Conservation (phyloP, 768 basidiomycete species). For the Lentinula boryana region DNA sequence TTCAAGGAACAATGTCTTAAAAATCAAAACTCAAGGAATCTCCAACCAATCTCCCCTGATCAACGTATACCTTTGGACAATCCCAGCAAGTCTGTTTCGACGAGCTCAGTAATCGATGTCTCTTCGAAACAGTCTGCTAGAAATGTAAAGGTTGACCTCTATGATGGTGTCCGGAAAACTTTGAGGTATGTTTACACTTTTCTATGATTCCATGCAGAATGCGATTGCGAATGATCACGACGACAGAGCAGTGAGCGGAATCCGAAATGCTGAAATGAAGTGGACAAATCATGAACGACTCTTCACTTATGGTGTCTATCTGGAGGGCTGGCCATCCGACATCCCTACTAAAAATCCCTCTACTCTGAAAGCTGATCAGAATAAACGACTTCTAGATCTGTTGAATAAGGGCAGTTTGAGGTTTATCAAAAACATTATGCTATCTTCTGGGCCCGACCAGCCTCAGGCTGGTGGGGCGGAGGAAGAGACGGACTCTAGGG, state of each 20-base stretch:
- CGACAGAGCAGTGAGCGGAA: constrained; percentile 45
- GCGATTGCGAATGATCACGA: neutral
- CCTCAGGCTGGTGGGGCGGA: neutral
- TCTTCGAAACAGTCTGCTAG: constrained; percentile 22
- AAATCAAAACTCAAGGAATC: neutral
- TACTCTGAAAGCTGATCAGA: constrained; percentile 46
- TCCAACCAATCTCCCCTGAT: neutral
- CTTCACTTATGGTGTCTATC: constrained; percentile 47
- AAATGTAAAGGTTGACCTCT: constrained; percentile 49
- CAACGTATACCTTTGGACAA: neutral
- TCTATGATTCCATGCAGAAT: constrained; percentile 8
- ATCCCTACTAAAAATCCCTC: constrained; percentile 63
- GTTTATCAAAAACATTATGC: constrained; percentile 31
- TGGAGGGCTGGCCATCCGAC: constrained; percentile 58
- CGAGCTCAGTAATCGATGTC: neutral
- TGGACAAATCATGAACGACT: constrained; percentile 64
- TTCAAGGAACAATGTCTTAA: constrained; percentile 44
- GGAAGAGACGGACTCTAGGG: constrained; percentile 8
- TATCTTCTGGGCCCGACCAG: neutral
- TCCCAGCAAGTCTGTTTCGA: constrained; percentile 13
- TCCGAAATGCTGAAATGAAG: constrained; percentile 68
- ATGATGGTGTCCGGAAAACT: constrained; percentile 46
- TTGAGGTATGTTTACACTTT: constrained; percentile 35
- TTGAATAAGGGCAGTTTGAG: constrained; percentile 40
- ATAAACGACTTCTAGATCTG: constrained; percentile 45